Base-by-base conservation (phyloP, 169 alveolate species). In the Sarcocystis neurona region DNA sequence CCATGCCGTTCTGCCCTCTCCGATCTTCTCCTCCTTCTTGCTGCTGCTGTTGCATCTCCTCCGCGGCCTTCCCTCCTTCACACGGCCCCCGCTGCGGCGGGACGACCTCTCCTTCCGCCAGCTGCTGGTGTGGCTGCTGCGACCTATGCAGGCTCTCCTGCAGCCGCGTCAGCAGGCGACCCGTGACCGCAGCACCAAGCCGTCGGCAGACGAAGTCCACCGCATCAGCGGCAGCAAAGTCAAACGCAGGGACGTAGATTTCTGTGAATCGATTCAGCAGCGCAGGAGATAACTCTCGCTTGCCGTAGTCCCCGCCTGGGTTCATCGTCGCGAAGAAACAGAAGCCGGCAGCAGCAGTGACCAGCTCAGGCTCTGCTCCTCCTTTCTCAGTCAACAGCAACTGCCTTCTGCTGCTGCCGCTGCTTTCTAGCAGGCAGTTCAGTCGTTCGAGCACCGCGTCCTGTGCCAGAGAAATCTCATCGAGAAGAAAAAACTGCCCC, bases 231-330 rank as follows among this genome's bases (percentile, higher is more conserved):
- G 94, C 85, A 37, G 46, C 89, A 53, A 87, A 87, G 78, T 82
- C 74, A 50, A 85, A 91, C 44, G 91, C 78, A 43, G 93, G 97
- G 30, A 98, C 99, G 93, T 95, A 99, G 63, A 98, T 97, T 93
- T 98, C 99, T 15, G 99, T 99, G 89, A 99, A 97, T 48, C 99
- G 95, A 91, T 98, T 98, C 79, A 99, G 95, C 84, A 99, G 94
- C 39, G 99, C 99, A 47, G 99, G 99, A 46, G 99, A 96, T 32
- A 99, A 96, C 93, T 99, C 99, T 91, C 98, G 97, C 96, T 99
- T 99, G 32, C 99, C 99, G 93, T 96, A 99, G 94, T 98, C 99
- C 37, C 99, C 99, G 46, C 99, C 97, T 50, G 99, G 99, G 92
- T 99, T 98, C 99, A 99, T 99, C 27, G 99, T 98, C n/a, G 99